Evolutionary conservation across 768 basidiomycete genomes (phyloP).

Genomic region (Leccinum subtestaceum): DNA sequence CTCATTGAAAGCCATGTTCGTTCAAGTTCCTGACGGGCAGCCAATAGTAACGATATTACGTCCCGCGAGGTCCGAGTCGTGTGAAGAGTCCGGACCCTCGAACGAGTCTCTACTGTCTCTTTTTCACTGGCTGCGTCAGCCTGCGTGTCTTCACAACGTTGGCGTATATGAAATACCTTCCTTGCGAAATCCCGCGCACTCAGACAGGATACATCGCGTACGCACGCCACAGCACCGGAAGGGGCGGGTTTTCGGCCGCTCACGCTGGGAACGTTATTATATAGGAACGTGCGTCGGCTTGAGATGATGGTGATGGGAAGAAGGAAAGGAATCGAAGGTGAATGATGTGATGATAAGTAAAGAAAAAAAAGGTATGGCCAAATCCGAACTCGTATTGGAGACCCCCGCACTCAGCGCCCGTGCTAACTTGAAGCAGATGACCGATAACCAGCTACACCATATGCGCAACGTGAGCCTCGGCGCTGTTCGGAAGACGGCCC

Average conservation of each 20-base stretch:
- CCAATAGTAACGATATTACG: neutral
- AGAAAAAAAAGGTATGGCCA: conserved; percentile 31
- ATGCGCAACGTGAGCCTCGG: conserved; percentile 21
- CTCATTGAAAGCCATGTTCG: neutral
- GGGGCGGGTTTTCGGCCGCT: neutral
- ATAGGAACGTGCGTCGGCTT: neutral
- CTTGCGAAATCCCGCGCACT: neutral
- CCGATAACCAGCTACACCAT: conserved; percentile 41
- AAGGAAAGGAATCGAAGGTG: neutral
- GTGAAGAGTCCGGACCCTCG: neutral
- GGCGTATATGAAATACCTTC: neutral
- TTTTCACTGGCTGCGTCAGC: neutral
- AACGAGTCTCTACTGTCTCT: neutral
- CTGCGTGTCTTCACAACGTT: neutral
- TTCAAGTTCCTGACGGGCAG: neutral
- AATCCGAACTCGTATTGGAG: conserved; percentile 41
- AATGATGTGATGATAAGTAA: neutral
- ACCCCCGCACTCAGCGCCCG: conserved; percentile 34
- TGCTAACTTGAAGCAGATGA: conserved; percentile 35
- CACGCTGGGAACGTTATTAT: neutral
- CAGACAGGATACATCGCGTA: neutral
- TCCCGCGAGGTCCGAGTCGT: neutral
- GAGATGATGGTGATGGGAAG: neutral
- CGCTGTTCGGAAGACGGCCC: neutral
- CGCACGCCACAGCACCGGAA: neutral